phyloP scores from a whole-genome alignment of 1,284 basidiomycete genomes.

The Apiotrichum laibachii region DNA sequence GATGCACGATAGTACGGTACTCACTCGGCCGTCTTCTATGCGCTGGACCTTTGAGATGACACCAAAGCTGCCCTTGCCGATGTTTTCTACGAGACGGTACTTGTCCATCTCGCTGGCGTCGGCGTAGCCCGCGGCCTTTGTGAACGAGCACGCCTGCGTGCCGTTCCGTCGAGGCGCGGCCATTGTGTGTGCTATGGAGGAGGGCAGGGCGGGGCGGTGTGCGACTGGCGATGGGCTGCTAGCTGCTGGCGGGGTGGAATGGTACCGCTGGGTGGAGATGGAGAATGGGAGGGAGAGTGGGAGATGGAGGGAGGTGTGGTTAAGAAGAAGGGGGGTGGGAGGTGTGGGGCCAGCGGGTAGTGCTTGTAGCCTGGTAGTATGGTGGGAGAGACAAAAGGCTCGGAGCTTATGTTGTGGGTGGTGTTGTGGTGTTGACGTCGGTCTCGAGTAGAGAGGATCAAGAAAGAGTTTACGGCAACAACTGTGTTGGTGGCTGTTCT shows the following conservation, averaged over 20 bases:
- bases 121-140: slow-evolving; percentile 27
- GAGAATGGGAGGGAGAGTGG: no score
- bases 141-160: slow-evolving; percentile 7
- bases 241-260: no score
- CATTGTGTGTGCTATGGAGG: slow-evolving; percentile 5
- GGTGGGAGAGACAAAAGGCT: no score
- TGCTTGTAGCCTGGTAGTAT: no score
- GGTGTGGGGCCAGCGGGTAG: no score
- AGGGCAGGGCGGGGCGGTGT: not conserved
- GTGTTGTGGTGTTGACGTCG: not conserved
- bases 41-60: slow-evolving; percentile 89
- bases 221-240: not conserved
- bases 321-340: no score
- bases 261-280: no score
- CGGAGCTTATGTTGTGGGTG: no score
- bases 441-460: no score
- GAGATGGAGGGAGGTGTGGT: no score
- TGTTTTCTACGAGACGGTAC: slow-evolving; percentile 84
- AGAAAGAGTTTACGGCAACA: no score
- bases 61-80: slow-evolving; percentile 96
- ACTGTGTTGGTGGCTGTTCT: no score
- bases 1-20: slow-evolving; percentile 42
- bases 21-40: slow-evolving; percentile 76
- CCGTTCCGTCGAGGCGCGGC: slow-evolving; percentile 7
- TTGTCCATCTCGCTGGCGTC: slow-evolving; percentile 59